Conservation (phyloP, 768 basidiomycete species). For the Panaeolus papilionaceus region DNA sequence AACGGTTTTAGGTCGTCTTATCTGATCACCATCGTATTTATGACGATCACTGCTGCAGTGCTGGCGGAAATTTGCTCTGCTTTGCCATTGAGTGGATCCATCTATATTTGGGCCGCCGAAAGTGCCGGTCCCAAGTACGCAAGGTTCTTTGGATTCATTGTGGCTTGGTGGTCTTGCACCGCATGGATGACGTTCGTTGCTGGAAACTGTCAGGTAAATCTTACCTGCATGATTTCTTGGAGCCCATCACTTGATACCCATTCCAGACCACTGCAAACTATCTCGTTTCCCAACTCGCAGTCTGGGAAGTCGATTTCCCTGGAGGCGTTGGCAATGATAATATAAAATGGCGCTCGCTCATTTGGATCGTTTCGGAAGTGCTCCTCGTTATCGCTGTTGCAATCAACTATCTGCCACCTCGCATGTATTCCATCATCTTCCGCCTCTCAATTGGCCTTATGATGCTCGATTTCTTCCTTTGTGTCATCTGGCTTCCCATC, state of each 20-base stretch:
- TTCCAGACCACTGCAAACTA: constrained; percentile 86
- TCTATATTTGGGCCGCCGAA: constrained; percentile 95
- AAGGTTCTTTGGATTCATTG: constrained; percentile 86
- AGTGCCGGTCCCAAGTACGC: constrained; percentile 89
- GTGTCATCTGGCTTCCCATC: constrained; percentile 91
- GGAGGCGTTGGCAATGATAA: constrained; percentile 76
- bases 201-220: constrained; percentile 78
- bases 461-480: constrained; percentile 87
- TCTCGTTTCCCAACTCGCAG: constrained; percentile 80
- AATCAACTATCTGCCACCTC: constrained; percentile 87
- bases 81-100: constrained; percentile 85
- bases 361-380: constrained; percentile 83
- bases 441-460: constrained; percentile 75
- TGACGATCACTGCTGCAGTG: constrained; percentile 87
- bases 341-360: constrained; percentile 84
- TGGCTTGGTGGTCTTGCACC: constrained; percentile 93
- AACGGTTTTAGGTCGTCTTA: constrained; percentile 74
- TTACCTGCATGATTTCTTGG: constrained; percentile 23
- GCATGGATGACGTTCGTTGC: constrained; percentile 98
- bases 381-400: constrained; percentile 74
- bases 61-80: constrained; percentile 93
- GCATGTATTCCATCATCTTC: constrained; percentile 77
- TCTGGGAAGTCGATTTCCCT: constrained; percentile 84
- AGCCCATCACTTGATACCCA: constrained; percentile 4
- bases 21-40: constrained; percentile 81